Percentiles rank a stretch among this genome's conserved stretches.
phyloP scores from a whole-genome alignment of 2,329 filamentous ascomycete genomes.

The Colletotrichum gloeosporioides region DNA sequence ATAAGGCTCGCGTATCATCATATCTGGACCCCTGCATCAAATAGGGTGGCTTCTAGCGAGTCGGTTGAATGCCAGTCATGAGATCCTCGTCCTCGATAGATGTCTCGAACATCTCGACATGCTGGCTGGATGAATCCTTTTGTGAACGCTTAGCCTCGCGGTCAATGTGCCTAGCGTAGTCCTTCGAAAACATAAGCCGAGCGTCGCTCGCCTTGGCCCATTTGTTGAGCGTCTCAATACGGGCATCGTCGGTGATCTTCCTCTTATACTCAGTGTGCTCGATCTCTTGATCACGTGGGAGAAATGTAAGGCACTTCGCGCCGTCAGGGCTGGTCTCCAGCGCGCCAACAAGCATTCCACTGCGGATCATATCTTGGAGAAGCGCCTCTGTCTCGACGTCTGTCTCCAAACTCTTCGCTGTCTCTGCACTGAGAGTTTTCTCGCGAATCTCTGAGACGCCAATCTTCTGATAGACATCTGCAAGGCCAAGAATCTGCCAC shows the following conservation, averaged over 20 bases:
- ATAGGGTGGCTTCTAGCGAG: background rate
- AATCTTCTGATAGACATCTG: constrained; percentile 71
- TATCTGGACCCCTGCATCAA: background rate
- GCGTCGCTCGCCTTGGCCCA: constrained; percentile 59
- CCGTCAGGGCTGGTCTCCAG: constrained; percentile 51
- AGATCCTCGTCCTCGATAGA: constrained; percentile 66
- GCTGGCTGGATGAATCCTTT: constrained; percentile 41
- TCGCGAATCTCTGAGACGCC: constrained; percentile 58
- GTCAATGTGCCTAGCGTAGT: constrained; percentile 56
- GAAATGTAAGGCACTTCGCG: constrained; percentile 57
- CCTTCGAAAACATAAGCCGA: constrained; percentile 58
- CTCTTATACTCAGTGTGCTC: constrained; percentile 56
- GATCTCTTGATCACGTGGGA: constrained; percentile 43
- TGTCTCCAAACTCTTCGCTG: constrained; percentile 46
- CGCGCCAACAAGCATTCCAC: constrained; percentile 56
- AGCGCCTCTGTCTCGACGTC: constrained; percentile 51
- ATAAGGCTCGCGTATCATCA: background rate
- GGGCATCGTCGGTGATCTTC: constrained; percentile 49
- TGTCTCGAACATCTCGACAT: constrained; percentile 45
- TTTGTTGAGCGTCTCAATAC: constrained; percentile 49
- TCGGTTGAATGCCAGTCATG: constrained; percentile 52
- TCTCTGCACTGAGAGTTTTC: constrained; percentile 60
- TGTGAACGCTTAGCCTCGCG: constrained; percentile 52
- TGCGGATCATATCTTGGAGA: constrained; percentile 60
- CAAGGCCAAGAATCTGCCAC: constrained; percentile 77